phyloP scores from a whole-genome alignment of 129 eudicot species.

The Helianthus tuberosus region DNA sequence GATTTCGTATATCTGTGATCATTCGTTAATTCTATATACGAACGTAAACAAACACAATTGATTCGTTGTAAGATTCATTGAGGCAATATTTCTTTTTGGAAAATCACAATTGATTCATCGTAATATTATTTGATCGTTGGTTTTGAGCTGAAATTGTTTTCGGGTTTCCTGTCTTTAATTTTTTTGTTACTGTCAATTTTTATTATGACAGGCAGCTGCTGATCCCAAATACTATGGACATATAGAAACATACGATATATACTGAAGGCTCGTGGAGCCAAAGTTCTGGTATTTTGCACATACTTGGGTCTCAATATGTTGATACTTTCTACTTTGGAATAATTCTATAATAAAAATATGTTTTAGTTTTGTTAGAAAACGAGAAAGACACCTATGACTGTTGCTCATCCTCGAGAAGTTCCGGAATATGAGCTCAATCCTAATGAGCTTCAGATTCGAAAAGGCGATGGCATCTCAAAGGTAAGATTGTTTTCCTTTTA shows the following conservation, averaged over 20 bases:
- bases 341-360: constrained; percentile 1
- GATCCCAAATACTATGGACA: constrained; percentile 92
- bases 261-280: constrained; percentile 91
- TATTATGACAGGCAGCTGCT: constrained; percentile 78
- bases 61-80: not conserved
- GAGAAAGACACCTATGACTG: constrained; percentile 84
- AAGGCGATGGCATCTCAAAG: constrained; percentile 81
- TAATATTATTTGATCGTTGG: not conserved
- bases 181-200: constrained; percentile 11
- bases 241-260: constrained; percentile 62
- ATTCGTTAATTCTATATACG: too few relatives aligned
- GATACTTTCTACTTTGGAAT: not conserved
- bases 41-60: not conserved
- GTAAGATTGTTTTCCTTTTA: constrained; percentile 33
- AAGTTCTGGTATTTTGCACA: constrained; percentile 57
- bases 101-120: not conserved
- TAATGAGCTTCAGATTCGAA: constrained; percentile 84
- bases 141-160: constrained; percentile 6
- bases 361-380: constrained; percentile 60
- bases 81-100: not conserved
- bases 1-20: too few relatives aligned
- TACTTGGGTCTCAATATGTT: not conserved
- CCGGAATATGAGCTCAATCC: constrained; percentile 97
- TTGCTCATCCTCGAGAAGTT: constrained; percentile 88
- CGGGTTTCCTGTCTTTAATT: not conserved